These are phyloP conservation scores for Aspergillus avenaceus DNA, from an alignment of 495 filamentous ascomycete genomes.

Conservation along the genomic window DNA sequence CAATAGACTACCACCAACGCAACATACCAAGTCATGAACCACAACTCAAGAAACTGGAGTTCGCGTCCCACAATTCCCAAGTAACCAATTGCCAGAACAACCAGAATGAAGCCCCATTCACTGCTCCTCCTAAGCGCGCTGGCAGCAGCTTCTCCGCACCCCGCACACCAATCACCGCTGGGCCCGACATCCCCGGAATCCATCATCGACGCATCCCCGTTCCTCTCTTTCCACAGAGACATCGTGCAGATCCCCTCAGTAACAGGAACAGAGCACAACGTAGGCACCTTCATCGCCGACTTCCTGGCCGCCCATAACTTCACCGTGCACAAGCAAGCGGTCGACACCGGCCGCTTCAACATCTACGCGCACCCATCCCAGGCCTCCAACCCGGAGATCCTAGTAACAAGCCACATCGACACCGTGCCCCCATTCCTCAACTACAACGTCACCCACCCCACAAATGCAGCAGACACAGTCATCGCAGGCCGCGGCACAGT, in stretches of 20 bases:
- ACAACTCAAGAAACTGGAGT: no score
- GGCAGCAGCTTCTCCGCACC: conserved; percentile 31
- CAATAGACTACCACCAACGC: no score
- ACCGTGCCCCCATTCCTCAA: conserved; percentile 64
- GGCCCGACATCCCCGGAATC: conserved; percentile 15
- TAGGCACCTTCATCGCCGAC: conserved; percentile 62
- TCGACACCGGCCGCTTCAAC: conserved; percentile 57
- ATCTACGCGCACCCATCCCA: conserved; percentile 71
- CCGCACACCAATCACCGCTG: conserved; percentile 16
- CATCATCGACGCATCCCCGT: conserved; percentile 35
- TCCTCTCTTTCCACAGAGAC: conserved; percentile 74
- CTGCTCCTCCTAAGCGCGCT: conserved; percentile 20
- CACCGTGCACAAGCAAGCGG: conserved; percentile 60
- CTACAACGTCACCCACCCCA: conserved; percentile 22
- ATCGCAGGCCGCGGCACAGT: conserved; percentile 79
- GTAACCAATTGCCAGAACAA: neutral
- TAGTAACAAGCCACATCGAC: conserved; percentile 76
- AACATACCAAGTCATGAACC: no score
- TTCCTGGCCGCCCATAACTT: conserved; percentile 64
- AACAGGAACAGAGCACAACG: conserved; percentile 64
- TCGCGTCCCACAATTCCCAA: no score
- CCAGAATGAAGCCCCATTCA: conserved; percentile 11
- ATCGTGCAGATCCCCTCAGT: conserved; percentile 76
- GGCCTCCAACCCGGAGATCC: conserved; percentile 55
- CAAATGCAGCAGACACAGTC: conserved; percentile 38